Evolutionary conservation across 306 rosid genomes (phyloP), one percentile per base, ranked within the genome.

Genomic region (Inga oerstediana): DNA sequence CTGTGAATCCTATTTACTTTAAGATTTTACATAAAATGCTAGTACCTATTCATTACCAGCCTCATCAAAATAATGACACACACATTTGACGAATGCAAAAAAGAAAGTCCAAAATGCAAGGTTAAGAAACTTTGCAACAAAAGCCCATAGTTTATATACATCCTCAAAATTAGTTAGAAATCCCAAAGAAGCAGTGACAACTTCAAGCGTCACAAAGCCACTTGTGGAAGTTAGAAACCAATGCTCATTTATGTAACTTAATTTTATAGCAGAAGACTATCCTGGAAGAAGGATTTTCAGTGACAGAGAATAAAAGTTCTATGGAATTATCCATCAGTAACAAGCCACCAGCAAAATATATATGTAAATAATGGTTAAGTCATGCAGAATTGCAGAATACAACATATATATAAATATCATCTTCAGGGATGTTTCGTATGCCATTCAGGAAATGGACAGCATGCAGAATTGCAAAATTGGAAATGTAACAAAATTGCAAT

Each of bases 101-200:
- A 49, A 49, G 4, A 14, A 14, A 15, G 19, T 49, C 54, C 54
- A 49, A 49, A 4, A 49, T 69, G 85, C 22, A 3, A 96, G 97
- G 86, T 93, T 92, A 49, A 95, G 96, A 88, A 93, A 95, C 86
- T 92, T 95, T 0, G 94, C 95, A 37, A 93, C 93, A 85, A 95
- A 93, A 34, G 92, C 97, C 99, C 99, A 93, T 78, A 95, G 81
- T 89, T 88, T 95, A 86, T 95, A 91, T 58, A 93, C 94, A 79
- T 95, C 98, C 80, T 95, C 99, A 85, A 93, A 95, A 89, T 95
- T 93, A 75, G 93, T 89, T 83, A 95, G 88, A 90, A 95, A 92
- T 30, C 98, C 88, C 35, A 95, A 82, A 46, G 98, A 92, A 83
- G 98, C 99, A 17, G 99, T 93, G 81, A 91, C 97, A 70, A 95